A percentile compares a stretch with the other conserved stretches of the same genome.
These are phyloP conservation scores for Jatropha podagrica DNA, from an alignment of 441 rosid species.

Conservation along the genomic window DNA sequence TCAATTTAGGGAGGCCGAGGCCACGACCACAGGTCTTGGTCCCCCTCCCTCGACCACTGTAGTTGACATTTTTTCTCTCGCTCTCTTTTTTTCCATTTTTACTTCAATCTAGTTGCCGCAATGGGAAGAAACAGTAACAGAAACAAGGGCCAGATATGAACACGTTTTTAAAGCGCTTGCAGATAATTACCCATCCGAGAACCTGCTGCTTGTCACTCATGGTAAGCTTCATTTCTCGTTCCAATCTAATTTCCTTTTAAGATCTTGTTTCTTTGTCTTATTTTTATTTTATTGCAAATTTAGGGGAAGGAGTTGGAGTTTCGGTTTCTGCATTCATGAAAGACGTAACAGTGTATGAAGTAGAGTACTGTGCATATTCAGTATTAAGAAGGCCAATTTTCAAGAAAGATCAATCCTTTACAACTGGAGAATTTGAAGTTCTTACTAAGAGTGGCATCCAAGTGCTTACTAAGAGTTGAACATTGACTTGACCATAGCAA, in stretches of 20 bases:
- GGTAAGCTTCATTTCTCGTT: constrained; percentile 42
- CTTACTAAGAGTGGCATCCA: constrained; percentile 26
- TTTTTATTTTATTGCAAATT: constrained; percentile 2
- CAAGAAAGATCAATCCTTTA: constrained; percentile 26
- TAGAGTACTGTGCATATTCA: constrained; percentile 67
- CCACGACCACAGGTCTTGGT: too few species aligned
- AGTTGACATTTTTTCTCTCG: background rate
- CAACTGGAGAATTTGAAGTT: constrained; percentile 50
- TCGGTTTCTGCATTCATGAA: constrained; percentile 53
- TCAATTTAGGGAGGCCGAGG: too few species aligned
- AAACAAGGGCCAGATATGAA: constrained; percentile 60
- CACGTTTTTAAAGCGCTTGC: constrained; percentile 62
- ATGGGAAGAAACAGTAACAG: constrained; percentile 66
- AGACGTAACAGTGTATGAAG: constrained; percentile 47
- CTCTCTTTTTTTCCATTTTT: background rate
- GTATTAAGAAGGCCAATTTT: constrained; percentile 48
- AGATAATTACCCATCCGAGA: constrained; percentile 78
- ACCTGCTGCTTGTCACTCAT: constrained; percentile 86
- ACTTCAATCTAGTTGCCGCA: constrained; percentile 55
- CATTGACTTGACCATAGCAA: too few species aligned
- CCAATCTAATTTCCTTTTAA: background rate
- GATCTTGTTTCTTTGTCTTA: background rate
- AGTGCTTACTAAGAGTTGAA: too few species aligned
- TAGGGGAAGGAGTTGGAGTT: constrained; percentile 89
- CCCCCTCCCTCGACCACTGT: too few species aligned